Conservation (phyloP, 495 filamentous ascomycete genomes). For the Pseudomonodictys pantanalensis region DNA sequence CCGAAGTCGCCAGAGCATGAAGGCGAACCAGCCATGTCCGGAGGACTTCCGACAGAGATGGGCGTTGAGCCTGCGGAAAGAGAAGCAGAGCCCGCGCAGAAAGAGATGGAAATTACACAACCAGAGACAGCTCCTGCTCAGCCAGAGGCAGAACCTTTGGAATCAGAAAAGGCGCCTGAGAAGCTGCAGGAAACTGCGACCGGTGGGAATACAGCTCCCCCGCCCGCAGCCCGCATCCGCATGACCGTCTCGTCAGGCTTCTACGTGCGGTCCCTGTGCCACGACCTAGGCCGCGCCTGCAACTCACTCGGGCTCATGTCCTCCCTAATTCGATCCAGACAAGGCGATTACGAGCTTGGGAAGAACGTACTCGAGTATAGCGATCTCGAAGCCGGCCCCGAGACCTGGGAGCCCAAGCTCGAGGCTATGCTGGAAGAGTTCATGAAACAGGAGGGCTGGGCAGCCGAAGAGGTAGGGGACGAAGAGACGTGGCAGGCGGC, state of each 20-base stretch:
- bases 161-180: too few relatives aligned
- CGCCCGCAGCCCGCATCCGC: conserved; percentile 73
- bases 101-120: background rate
- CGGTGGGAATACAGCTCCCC: too few relatives aligned
- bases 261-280: conserved; percentile 90
- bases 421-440: conserved; percentile 61
- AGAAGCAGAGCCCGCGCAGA: background rate
- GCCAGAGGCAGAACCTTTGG: conserved; percentile 37
- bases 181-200: too few relatives aligned
- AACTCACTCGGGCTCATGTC: conserved; percentile 85
- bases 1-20: conserved; percentile 18
- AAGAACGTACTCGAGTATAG: conserved; percentile 78
- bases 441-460: conserved; percentile 42
- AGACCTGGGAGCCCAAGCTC: conserved; percentile 78
- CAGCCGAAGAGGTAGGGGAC: conserved; percentile 16
- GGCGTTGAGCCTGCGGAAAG: background rate
- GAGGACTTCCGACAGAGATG: conserved; percentile 18
- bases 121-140: background rate
- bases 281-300: conserved; percentile 83
- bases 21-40: conserved; percentile 29
- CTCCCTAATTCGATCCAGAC: conserved; percentile 72
- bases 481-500: conserved; percentile 15
- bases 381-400: conserved; percentile 74
- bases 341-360: conserved; percentile 71
- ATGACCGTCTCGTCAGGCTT: conserved; percentile 96